phyloP scores from a whole-genome alignment of 2,329 filamentous ascomycete species.

The Aspergillus vadensis region DNA sequence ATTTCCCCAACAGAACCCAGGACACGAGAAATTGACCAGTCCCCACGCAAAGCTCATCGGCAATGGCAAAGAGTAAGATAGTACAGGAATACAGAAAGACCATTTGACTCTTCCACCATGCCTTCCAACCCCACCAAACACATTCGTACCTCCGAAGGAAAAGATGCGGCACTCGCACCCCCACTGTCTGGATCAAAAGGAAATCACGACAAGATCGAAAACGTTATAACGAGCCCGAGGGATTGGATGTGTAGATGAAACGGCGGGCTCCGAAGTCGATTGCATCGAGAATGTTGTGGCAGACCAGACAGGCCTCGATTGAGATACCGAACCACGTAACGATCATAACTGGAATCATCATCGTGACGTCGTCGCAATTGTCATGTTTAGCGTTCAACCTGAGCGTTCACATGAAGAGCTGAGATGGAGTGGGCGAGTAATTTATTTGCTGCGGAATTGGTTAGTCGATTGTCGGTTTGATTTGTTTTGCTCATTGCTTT shows the following conservation, averaged over 20 bases:
- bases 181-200: constrained; percentile 25
- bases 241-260: constrained; percentile 28
- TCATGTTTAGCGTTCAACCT: constrained; percentile 45
- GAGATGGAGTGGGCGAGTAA: constrained; percentile 61
- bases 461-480: constrained; percentile 10
- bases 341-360: constrained; percentile 34
- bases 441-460: constrained; percentile 66
- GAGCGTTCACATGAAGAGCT: constrained; percentile 41
- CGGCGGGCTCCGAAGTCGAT: constrained; percentile 33
- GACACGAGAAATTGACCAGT: constrained; percentile 41
- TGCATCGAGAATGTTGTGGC: constrained; percentile 14
- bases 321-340: constrained; percentile 31
- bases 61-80: constrained; percentile 21
- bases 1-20: constrained; percentile 20
- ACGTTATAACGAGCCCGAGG: constrained; percentile 33
- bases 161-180: constrained; percentile 15
- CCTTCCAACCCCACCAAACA: constrained; percentile 42
- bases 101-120: constrained; percentile 19
- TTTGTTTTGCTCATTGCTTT: neutral
- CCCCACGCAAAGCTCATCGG: constrained; percentile 28
- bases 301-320: constrained; percentile 27
- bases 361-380: constrained; percentile 34
- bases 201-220: constrained; percentile 28
- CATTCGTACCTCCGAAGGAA: constrained; percentile 31
- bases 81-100: constrained; percentile 16